Conservation (phyloP, 352 stramenopile genomes). For the Phytophthora constricta region DNA sequence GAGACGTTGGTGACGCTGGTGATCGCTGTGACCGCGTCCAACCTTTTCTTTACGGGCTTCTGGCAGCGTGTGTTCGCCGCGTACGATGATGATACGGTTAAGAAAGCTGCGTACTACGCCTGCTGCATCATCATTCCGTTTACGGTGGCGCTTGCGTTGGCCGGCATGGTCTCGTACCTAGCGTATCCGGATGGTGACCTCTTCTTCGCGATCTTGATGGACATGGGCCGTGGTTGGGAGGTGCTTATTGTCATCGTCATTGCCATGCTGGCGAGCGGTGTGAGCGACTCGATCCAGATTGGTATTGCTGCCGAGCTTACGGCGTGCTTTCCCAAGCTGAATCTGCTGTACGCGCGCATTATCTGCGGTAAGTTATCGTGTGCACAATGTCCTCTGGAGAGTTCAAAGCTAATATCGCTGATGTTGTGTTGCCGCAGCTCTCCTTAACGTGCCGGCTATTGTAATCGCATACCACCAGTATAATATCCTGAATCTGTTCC, state of each 20-base stretch:
- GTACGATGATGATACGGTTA: conserved; percentile 53
- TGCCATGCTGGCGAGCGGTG: conserved; percentile 58
- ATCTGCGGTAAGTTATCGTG: conserved; percentile 41
- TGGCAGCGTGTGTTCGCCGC: conserved; percentile 71
- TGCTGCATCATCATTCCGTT: conserved; percentile 61
- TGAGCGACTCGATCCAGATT: conserved; percentile 71
- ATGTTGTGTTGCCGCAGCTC: conserved; percentile 26
- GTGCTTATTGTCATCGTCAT: conserved; percentile 66
- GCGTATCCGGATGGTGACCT: conserved; percentile 54
- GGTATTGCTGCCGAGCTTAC: conserved; percentile 74
- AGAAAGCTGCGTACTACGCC: conserved; percentile 41
- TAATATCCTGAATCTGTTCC: conserved; percentile 67
- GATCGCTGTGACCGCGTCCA: conserved; percentile 61
- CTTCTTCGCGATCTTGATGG: conserved; percentile 71
- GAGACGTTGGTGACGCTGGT: conserved; percentile 69
- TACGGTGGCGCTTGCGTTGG: conserved; percentile 59
- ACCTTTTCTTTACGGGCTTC: conserved; percentile 77
- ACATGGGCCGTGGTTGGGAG: conserved; percentile 68
- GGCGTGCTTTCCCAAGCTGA: conserved; percentile 63
- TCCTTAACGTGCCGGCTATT: conserved; percentile 67
- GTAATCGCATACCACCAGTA: conserved; percentile 61
- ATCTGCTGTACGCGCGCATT: conserved; percentile 50
- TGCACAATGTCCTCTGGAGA: background rate
- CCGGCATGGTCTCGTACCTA: conserved; percentile 64
- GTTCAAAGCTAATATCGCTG: background rate